Percentiles rank a stretch among this genome's conserved stretches.
phyloP scores from a whole-genome alignment of 805 yeast species.

The Candida insectorum region DNA sequence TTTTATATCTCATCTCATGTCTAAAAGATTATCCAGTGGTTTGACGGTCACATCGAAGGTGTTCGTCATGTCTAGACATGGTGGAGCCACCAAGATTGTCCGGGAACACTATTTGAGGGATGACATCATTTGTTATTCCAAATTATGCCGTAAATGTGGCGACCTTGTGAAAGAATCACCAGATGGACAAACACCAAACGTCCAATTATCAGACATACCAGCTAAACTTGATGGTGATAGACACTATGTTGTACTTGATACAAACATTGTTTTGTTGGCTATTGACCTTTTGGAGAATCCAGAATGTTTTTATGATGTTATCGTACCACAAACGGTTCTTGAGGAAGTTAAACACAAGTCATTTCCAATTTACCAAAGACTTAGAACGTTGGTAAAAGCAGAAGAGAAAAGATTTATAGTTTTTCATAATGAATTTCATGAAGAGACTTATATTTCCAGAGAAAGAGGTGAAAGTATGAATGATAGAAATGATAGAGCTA shows the following conservation, averaged over 20 bases:
- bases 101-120: slow-evolving; percentile 90
- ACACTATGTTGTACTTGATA: slow-evolving; percentile 86
- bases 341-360: slow-evolving; percentile 90
- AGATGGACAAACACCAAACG: slow-evolving; percentile 59
- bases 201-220: slow-evolving; percentile 67
- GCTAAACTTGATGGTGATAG: slow-evolving; percentile 44
- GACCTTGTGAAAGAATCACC: slow-evolving; percentile 57
- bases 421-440: slow-evolving; percentile 88
- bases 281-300: slow-evolving; percentile 84
- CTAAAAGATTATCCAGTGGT: slow-evolving; percentile 38
- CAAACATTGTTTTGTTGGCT: slow-evolving; percentile 83
- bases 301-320: slow-evolving; percentile 79
- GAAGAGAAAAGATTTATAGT: slow-evolving; percentile 83
- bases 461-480: slow-evolving; percentile 67
- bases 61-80: slow-evolving; percentile 85
- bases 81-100: slow-evolving; percentile 86
- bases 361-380: slow-evolving; percentile 80
- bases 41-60: slow-evolving; percentile 79
- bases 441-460: slow-evolving; percentile 65
- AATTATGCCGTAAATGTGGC: slow-evolving; percentile 61
- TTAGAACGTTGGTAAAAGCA: slow-evolving; percentile 70
- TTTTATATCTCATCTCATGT: too few species aligned
- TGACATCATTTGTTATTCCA: slow-evolving; percentile 89
- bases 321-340: slow-evolving; percentile 90
- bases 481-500: slow-evolving; percentile 90